A percentile compares a stretch with the other conserved stretches of the same genome.
These are phyloP conservation scores for Astrephomene gubernaculifera DNA, from an alignment of 139 green algal genomes.

Conservation along the genomic window DNA sequence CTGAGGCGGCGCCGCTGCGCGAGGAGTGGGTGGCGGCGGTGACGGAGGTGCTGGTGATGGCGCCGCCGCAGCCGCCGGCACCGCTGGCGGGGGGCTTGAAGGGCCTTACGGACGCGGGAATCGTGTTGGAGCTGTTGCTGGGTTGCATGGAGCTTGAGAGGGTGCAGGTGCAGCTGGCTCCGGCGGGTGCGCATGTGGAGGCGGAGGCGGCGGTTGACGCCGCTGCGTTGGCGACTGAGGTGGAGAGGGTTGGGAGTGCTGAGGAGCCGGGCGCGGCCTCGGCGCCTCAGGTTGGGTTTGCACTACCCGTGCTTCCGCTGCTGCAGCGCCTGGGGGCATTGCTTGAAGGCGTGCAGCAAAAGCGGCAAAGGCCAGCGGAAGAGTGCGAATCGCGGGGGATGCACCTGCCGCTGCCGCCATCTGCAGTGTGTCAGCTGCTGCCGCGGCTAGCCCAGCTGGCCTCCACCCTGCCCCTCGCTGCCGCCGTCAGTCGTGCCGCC, in stretches of 20 bases:
- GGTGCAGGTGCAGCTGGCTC: no score
- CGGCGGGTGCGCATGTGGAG: no score
- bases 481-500: background rate
- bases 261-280: no score
- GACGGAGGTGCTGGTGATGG: conserved; percentile 2
- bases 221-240: no score
- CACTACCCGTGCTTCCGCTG: conserved; percentile 18
- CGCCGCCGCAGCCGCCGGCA: background rate
- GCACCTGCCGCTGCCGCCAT: no score
- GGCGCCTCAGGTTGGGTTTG: background rate
- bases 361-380: no score
- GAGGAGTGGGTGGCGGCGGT: conserved; percentile 19
- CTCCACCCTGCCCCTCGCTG: background rate
- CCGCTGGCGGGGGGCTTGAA: conserved; percentile 1
- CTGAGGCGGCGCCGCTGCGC: conserved; percentile 18
- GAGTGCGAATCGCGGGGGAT: no score
- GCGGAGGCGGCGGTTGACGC: no score
- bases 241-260: no score
- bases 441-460: background rate
- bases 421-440: conserved; percentile 5
- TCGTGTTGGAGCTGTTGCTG: background rate
- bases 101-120: background rate
- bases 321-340: background rate
- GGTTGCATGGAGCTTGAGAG: conserved; percentile 10
- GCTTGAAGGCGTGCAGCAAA: no score